Base-by-base conservation (phyloP, 1,139 yeast species). In the Saccharomyces hybrid region DNA sequence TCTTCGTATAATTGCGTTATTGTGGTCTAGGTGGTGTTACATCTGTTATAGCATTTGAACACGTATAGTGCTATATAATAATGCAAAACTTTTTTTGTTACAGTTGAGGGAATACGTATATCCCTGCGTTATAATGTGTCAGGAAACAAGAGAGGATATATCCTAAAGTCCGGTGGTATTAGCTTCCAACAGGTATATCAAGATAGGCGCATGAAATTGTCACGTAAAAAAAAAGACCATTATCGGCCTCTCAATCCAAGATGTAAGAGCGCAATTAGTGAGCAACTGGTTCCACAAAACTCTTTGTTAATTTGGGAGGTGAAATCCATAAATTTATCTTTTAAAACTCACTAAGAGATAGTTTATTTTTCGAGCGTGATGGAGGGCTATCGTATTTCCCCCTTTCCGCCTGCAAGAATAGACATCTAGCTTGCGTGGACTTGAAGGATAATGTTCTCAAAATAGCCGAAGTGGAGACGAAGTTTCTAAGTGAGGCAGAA, bases 391-490 rank as follows among this genome's bases (percentile, higher is more conserved):
- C 32, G 34, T 31, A 31, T 31, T 31, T 31, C 11, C 3, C 12
- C 4, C 34, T 31, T 1, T 11, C 14, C 34, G n/a, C n/a, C 34
- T 11, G 1, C 34, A 31, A 31, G 4, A 31, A 16, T 16, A 81
- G 96, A 62, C 95, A 91, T 69, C 90, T 84, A 64, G 96, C 96
- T 53, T 74, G 78, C 34, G 82, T 93, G 55, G 96, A 95, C 69
- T 75, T 93, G 62, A 79, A 78, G 51, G 75, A 75, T 52, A 85
- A 88, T 64, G 79, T 78, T n/a, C 76, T 95, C 57, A 77, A 79
- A 2, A 82, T 93, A 54, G 96, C 95, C 12, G 82, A 76, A 7
- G 82, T 81, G 55, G 85, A 83, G 61, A 82, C 95, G 0, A 78
- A 78, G 47, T 93, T 93, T 64, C 73, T 93, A 58, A 75, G 81